Evolutionary conservation across 345 rosid species (phyloP).

Genomic region (Clarkia xantiana): DNA sequence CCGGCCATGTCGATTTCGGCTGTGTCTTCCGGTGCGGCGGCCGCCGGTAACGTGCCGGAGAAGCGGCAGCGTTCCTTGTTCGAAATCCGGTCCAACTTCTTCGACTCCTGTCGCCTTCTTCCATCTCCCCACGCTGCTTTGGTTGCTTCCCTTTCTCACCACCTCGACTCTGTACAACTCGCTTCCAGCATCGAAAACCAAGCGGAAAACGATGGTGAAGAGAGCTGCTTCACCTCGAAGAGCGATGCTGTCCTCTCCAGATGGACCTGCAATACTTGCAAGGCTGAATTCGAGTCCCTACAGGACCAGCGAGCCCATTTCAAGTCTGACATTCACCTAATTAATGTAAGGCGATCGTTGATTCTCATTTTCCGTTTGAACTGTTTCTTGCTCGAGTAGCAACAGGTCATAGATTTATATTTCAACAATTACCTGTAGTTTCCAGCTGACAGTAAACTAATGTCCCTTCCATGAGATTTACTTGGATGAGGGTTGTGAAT

Average conservation of each 20-base stretch:
- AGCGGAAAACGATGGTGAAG: constrained; percentile 12
- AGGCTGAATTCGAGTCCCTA: constrained; percentile 68
- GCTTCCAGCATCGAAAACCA: constrained; percentile 14
- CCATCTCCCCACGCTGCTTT: constrained; percentile 27
- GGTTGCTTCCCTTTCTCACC: constrained; percentile 8
- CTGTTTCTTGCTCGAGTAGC: not conserved
- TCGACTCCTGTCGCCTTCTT: constrained; percentile 44
- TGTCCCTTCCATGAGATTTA: too few relatives aligned
- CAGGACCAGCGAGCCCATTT: constrained; percentile 82
- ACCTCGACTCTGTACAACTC: constrained; percentile 11
- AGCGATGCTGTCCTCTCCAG: constrained; percentile 25
- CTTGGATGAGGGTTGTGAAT: too few relatives aligned
- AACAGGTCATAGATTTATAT: too few relatives aligned
- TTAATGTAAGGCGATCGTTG: constrained; percentile 36
- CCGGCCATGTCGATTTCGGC: constrained; percentile 21
- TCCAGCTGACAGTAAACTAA: too few relatives aligned
- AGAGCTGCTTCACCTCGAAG: constrained; percentile 13
- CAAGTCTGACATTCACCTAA: constrained; percentile 82
- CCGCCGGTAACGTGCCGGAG: constrained; percentile 3
- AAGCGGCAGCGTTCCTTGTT: constrained; percentile 51
- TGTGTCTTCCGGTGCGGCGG: constrained; percentile 7
- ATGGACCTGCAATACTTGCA: constrained; percentile 90
- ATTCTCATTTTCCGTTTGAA: not conserved
- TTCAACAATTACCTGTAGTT: too few relatives aligned
- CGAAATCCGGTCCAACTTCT: constrained; percentile 40